Evolutionary conservation across 2,329 filamentous ascomycete species (phyloP), one percentile per base, ranked within the genome.

Genomic region (Phyllosticta paracitricarpa): DNA sequence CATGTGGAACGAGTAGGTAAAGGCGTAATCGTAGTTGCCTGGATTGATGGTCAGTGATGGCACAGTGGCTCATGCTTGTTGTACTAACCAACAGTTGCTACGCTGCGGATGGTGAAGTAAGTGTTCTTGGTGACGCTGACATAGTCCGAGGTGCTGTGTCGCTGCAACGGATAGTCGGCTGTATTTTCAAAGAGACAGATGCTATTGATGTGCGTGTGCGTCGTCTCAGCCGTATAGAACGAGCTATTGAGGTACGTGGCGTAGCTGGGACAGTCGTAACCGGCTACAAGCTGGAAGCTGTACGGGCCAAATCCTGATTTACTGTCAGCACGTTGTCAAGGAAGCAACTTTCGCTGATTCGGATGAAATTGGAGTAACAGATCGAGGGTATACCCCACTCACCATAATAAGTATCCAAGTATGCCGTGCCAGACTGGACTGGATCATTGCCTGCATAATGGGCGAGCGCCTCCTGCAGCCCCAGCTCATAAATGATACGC

Each of bases 401-500:
- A 30, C 28, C 78, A 61, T 79, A 80, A 59, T 73, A 79, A 0
- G 70, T 72, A 62, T 82, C 80, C 2, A 81, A 71, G 61, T 80
- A 82, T 0, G 75, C 70, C 0, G 75, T 78, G 17, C 75, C 75
- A 1, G 76, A 76, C 65, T 78, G 75, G 1, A 76, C 67, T 0
- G 79, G 81, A 56, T 82, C 78, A 52, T 74, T 75, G 4, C 79
- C 75, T 1, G 79, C 78, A 60, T 82, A 83, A 59, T 82, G 79
- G 1, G 81, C 77, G 7, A 83, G 69, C 0, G 81, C 81, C 68
- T 84, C 81, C 66, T 84, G 79, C 0, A 84, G 70, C 2, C 78
- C 77, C 1, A 85, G 72, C 63, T 84, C 82, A 61, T 84, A 84
- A 10, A 84, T 70, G 6, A 85, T 68, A 6, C 80, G 73, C 62